Percentiles rank a stretch among this genome's conserved stretches.
Conservation (phyloP, 2,329 filamentous ascomycete genomes). For the Calonectria montana region DNA sequence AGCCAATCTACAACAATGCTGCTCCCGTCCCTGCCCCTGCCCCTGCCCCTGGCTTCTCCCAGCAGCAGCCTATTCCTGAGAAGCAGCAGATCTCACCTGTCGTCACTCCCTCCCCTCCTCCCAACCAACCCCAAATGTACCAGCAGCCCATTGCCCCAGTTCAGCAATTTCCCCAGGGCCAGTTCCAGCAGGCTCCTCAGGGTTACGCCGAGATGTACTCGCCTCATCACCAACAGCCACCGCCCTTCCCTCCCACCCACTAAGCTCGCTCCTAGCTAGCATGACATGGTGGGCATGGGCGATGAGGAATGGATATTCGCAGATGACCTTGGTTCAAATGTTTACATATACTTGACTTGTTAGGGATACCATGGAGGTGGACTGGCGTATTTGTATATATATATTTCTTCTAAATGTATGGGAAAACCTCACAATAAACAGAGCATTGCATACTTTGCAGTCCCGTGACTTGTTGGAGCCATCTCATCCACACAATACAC, state of each 20-base stretch:
- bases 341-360: background rate
- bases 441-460: background rate
- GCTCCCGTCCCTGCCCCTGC: background rate
- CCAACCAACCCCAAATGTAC: background rate
- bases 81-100: background rate
- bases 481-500: background rate
- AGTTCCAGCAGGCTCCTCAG: background rate
- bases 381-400: background rate
- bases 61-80: conserved; percentile 3
- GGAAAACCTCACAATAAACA: background rate
- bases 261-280: background rate
- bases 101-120: background rate
- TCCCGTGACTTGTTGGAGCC: background rate
- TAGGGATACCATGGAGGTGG: background rate
- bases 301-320: background rate
- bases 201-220: background rate
- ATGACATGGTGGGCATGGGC: background rate
- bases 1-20: conserved; percentile 1
- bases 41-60: background rate
- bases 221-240: background rate
- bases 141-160: background rate
- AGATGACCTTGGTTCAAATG: background rate
- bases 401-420: background rate
- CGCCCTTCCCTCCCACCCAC: background rate
- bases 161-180: conserved; percentile 1